Evolutionary conservation across 805 yeast species (phyloP), one percentile per base, ranked within the genome.

Genomic region (Yamadazyma insecticola): DNA sequence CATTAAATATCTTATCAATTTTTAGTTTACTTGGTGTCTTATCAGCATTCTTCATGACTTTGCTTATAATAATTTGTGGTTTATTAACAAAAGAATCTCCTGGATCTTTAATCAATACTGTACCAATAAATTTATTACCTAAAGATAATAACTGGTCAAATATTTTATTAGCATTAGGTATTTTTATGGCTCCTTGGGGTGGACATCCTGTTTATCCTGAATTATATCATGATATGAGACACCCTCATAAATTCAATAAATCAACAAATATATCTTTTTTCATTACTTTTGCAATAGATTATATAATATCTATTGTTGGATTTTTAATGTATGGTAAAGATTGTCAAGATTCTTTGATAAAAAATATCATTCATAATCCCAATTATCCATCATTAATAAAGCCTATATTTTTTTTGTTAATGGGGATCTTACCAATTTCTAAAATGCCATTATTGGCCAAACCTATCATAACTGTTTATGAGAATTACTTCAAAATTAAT

Each of bases 151-250:
- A 11, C n/a, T n/a, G n/a, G n/a, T 7, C 17, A 12, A 60, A 63
- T 29, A 41, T 78, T 7, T 48, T 74, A 7, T 54, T 76, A 21
- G 69, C 81, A 6, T 57, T 80, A 34, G 90, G 90, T 2, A 66
- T 82, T 17, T 67, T 78, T 36, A 72, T 82, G 69, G 87, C 89
- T 3, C 87, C 88, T 9, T 82, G 85, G 76, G 90, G 90, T 35
- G 92, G 92, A 2, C 90, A 82, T 51, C 85, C 87, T 1, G 79
- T 83, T 5, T 81, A 81, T 43, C 90, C 90, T 2, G 84, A 80
- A 45, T 58, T 82, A 26, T 78, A 75, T 50, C 60, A 72, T 23
- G 92, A 82, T 51, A 83, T 82, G 83, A 68, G 77, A 47, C 78
- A 72, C 33, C 87, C 87, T 5, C 41, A 59, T 16, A 77, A 80